These are phyloP conservation scores for Ophiostoma sp. DNA, from an alignment of 2,329 filamentous ascomycete genomes.

Conservation along the genomic window DNA sequence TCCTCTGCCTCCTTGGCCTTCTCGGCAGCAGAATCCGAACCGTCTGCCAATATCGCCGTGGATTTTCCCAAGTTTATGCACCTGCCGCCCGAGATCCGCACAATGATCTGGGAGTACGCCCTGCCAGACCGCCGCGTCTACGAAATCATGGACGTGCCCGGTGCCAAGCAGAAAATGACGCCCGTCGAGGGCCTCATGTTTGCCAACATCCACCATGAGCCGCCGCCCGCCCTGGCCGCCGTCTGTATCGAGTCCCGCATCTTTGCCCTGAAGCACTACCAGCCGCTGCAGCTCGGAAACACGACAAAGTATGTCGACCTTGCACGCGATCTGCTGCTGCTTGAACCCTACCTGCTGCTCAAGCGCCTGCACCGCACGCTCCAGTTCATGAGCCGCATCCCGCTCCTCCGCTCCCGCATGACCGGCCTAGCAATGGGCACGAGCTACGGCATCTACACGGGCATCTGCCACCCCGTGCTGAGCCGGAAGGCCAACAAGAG, in stretches of 20 bases:
- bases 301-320: conserved; percentile 47
- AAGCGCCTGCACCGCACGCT: conserved; percentile 44
- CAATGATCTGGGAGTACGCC: conserved; percentile 44
- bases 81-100: conserved; percentile 43
- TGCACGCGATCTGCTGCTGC: conserved; percentile 42
- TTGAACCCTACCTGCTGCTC: conserved; percentile 46
- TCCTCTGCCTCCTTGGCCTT: not conserved
- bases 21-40: not conserved
- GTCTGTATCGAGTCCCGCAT: conserved; percentile 43
- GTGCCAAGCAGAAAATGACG: conserved; percentile 38
- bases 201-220: conserved; percentile 43
- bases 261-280: conserved; percentile 41
- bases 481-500: conserved; percentile 42
- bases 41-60: conserved; percentile 22
- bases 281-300: conserved; percentile 40
- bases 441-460: conserved; percentile 42
- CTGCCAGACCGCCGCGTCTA: conserved; percentile 44
- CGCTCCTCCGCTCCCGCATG: conserved; percentile 40
- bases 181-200: conserved; percentile 44
- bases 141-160: conserved; percentile 44
- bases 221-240: conserved; percentile 41
- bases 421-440: conserved; percentile 43
- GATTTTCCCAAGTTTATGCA: conserved; percentile 32
- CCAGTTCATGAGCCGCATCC: conserved; percentile 44
- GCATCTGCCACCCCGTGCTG: conserved; percentile 43